Base-by-base conservation (phyloP, 2,329 filamentous ascomycete genomes). In the Cladosporium sp. region DNA sequence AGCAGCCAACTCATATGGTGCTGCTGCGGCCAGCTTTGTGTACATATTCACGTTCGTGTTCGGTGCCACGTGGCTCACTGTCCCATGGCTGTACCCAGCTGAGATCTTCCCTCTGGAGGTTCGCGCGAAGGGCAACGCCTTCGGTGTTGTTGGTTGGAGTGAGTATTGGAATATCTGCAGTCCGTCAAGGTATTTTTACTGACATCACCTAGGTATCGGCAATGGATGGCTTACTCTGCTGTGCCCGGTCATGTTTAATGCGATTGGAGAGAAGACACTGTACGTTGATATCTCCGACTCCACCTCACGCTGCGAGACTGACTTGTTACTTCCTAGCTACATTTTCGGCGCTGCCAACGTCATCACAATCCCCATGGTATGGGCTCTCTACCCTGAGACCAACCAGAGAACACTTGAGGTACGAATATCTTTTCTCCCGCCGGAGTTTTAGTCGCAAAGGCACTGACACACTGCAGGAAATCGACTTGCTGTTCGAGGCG, bases 311-410 rank as follows among this genome's bases (percentile, higher is more conserved):
- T 8, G 29, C 8, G 29, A 31, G 5, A 31, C 29, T 57, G 14
- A 57, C 29, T 26, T 11, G 1, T 23, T 16, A 18, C 31, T 18
- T 23, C 23, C 1, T 2, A 59, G 56, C 0, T 90, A 91, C 73
- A 88, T 93, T 60, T 93, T 92, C 70, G 90, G 85, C 1, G 87
- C 84, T 4, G 86, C 84, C 72, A 92, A 91, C 72, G 77, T 87
- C 10, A 75, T 90, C 33, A 83, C 85, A 1, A 88, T 92, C 5
- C 84, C 88, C 0, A 86, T 91, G 77, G 87, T 91, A 0, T 93
- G 88, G 87, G 88, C 88, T 0, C 72, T 93, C 0, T 92, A 91
- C 65, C 90, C 90, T 0, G 90, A 92, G 74, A 90, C 87, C 3
- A 91, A 75, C 46, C 88, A 91, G 74, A 84, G 90, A 0, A 92